These are phyloP conservation scores for Oenanthe javanica DNA, from an alignment of 140 eudicot species.

Conservation along the genomic window DNA sequence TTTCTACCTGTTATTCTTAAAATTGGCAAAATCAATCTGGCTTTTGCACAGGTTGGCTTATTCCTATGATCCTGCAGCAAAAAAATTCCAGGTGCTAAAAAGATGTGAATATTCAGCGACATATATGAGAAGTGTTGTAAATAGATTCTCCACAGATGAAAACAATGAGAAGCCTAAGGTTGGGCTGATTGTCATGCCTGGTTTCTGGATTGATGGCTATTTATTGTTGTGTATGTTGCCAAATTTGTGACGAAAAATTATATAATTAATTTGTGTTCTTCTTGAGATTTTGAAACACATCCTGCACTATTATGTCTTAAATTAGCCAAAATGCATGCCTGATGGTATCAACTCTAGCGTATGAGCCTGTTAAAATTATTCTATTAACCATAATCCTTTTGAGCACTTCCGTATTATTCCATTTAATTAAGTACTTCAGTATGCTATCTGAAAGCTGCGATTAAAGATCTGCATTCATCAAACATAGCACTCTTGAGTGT, in stretches of 20 bases:
- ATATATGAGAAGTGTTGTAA: slow-evolving; percentile 80
- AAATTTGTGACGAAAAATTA: neutral
- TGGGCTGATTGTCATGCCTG: slow-evolving; percentile 79
- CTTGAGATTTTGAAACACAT: neutral
- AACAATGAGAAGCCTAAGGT: slow-evolving; percentile 56
- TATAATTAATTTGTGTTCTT: neutral
- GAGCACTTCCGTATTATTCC: too few relatives aligned
- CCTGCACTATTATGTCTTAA: neutral
- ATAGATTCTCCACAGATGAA: slow-evolving; percentile 40
- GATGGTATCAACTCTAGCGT: neutral
- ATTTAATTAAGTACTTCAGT: too few relatives aligned
- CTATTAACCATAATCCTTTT: too few relatives aligned
- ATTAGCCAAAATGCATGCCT: neutral
- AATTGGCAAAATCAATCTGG: slow-evolving; percentile 83
- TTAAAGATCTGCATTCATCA: neutral
- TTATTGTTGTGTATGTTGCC: slow-evolving; percentile 12
- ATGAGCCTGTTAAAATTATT: too few relatives aligned
- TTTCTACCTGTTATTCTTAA: slow-evolving; percentile 78
- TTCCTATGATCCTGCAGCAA: slow-evolving; percentile 62
- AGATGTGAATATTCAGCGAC: slow-evolving; percentile 70
- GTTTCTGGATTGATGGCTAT: slow-evolving; percentile 74
- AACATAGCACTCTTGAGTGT: neutral
- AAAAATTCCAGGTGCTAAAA: slow-evolving; percentile 68
- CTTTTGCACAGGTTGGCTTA: slow-evolving; percentile 67
- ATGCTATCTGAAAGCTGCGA: too few relatives aligned